These are phyloP conservation scores for Aspergillus pseudonomiae DNA, from an alignment of 2,329 filamentous ascomycete species.

Conservation along the genomic window DNA sequence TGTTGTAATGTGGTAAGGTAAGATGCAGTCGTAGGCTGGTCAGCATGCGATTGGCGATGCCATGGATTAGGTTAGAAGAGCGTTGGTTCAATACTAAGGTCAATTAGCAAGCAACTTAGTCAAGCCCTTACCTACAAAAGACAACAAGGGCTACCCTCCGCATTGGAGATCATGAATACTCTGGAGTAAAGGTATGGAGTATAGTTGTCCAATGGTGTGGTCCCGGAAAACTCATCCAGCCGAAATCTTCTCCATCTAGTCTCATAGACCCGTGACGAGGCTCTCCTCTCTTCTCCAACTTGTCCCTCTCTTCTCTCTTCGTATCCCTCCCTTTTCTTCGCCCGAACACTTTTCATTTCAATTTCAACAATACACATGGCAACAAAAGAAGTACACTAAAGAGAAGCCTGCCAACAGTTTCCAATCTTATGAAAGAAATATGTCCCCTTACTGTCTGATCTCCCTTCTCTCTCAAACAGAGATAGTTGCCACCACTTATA, in stretches of 20 bases:
- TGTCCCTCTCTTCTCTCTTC: not conserved
- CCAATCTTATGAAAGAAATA: not conserved
- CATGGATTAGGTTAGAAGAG: not conserved
- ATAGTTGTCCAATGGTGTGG: not conserved
- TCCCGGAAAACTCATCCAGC: constrained; percentile 14
- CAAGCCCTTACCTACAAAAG: not conserved
- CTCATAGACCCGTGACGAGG: not conserved
- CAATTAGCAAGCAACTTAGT: not conserved
- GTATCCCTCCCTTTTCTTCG: not conserved
- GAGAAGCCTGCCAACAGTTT: too few species aligned
- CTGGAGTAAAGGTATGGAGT: not conserved
- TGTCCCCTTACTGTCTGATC: not conserved
- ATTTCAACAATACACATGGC: not conserved
- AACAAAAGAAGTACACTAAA: not conserved
- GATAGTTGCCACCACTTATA: not conserved
- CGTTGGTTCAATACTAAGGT: not conserved
- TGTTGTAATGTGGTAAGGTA: not conserved
- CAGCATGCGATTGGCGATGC: not conserved
- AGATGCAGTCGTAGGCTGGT: not conserved
- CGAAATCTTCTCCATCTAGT: not conserved
- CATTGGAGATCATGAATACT: not conserved
- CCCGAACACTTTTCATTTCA: not conserved
- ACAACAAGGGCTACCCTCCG: not conserved
- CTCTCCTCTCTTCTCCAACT: not conserved
- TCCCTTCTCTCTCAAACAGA: not conserved